Base-by-base conservation (phyloP, 202 grass and related monocot genomes). In the Panicum hallii region DNA sequence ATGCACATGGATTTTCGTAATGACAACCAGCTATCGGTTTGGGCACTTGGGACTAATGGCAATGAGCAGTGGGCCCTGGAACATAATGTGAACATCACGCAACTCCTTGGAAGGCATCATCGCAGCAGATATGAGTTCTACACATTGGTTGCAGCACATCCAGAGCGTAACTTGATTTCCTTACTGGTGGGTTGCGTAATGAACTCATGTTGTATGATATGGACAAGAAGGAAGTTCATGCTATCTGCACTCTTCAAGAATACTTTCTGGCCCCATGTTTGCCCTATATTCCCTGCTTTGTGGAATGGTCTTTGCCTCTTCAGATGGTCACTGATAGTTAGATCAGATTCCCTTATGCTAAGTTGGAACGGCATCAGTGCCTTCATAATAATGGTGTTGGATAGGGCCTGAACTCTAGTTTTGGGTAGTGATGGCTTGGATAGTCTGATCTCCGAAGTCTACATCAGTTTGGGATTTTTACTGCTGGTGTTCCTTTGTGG, bases 141-240 rank as follows among this genome's bases (percentile, higher is more conserved):
- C 55, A 36, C 4, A 0, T 60, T 82, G 42, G 11, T 63, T 4
- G 80, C 80, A 23, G 34, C 48, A 19, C 80, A 82, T 62, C 80
- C 42, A 38, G 55, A 82, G 14, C 11, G 28, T 23, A 62, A 73
- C 28, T 22, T 82, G 41, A 82, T 82, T 63, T 63, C 23, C 6
- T 73, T 49, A 38, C 68, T 63, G 42, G n/a, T 20, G 63, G 32
- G 8, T 0, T 17, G 23, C 57, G 15, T 57, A 7, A 6, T 61
- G 58, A 44, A 47, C 79, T 82, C 48, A 10, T 69, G 22, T 82
- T 42, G 5, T 82, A 62, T 22, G 67, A 82, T 63, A 49, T 82
- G 55, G 68, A 82, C n/a, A 50, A 15, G 28, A 28, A 7, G 26
- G 11, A 63, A 73, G 54, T 82, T 56, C 67, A 40, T 15, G 28